Evolutionary conservation across 1,284 basidiomycete species (phyloP), one percentile per base, ranked within the genome.

Genomic region (Austropuccinia psidii): DNA sequence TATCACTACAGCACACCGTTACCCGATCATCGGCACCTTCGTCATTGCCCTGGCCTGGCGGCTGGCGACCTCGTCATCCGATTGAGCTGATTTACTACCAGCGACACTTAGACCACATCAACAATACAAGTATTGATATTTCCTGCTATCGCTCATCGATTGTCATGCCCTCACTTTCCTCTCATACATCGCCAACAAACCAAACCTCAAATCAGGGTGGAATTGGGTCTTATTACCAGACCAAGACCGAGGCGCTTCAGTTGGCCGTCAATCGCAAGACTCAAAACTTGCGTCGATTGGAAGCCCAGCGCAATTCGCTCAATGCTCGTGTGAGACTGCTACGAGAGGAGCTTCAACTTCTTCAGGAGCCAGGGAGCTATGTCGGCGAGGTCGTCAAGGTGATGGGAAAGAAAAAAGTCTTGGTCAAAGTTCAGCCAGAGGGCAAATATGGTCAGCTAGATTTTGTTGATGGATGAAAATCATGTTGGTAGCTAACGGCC

Each of bases 341-440:
- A 45, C 83, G 93, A 49, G 96, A 98, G 81, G 95, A 98, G 82
- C 84, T 98, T 2, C 93, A 98, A 79, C 84, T 98, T 9, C 83
- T 98, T 1, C 93, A 97, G 78, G 95, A 98, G 80, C 94, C 96
- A 0, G 95, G 93, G 41, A 93, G 90, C 79, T 98, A 98, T 83
- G 95, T 98, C 33, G 95, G 95, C 29, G 96, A 98, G 83, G 89
- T 98, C 2, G 89, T 98, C 78, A 98, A 97, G 82, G 90, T 97
- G 21, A 98, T 98, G 95, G 92, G 94, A 75, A 98, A 98, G 89
- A 98, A 89, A 82, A 97, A 97, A 83, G 93, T 98, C 4, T 84
- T 98, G 52, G 95, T 98, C 78, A 98, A 98, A 82, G 93, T 98
- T 8, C 95, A 98, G 81, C 95, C 95, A 0, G 95, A 98, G 83